Conservation (phyloP, 2,329 filamentous ascomycete species). For the Cladobotryum mycophilum region DNA sequence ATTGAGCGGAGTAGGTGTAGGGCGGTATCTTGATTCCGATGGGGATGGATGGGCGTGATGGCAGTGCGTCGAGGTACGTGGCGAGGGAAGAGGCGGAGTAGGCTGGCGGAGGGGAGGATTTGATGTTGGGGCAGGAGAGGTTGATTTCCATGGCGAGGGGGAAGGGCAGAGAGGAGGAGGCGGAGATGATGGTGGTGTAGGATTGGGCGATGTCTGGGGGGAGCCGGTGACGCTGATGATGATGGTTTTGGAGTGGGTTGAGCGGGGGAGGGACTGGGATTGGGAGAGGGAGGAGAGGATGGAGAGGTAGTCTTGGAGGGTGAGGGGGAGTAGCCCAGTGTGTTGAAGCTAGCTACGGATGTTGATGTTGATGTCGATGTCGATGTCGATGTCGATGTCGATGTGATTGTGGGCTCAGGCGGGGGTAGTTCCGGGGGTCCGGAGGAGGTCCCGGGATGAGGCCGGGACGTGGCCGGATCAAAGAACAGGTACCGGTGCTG, state of each 20-base stretch:
- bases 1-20: constrained; percentile 66
- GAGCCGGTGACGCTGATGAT: constrained; percentile 67
- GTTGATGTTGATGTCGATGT: neutral
- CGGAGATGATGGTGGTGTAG: constrained; percentile 42
- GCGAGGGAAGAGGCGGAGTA: constrained; percentile 50
- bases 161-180: constrained; percentile 34
- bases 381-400: neutral
- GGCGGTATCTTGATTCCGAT: constrained; percentile 69
- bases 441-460: constrained; percentile 1
- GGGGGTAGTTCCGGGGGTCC: neutral
- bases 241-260: constrained; percentile 45
- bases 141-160: constrained; percentile 69
- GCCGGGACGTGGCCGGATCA: constrained; percentile 30
- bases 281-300: constrained; percentile 31
- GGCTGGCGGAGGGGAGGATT: constrained; percentile 60
- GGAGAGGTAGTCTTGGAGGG: constrained; percentile 52
- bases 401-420: neutral
- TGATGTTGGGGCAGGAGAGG: constrained; percentile 72
- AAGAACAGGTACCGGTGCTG: constrained; percentile 63
- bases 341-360: constrained; percentile 53
- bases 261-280: neutral
- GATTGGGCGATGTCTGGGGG: constrained; percentile 50
- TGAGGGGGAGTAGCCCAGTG: constrained; percentile 63
- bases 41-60: constrained; percentile 29
- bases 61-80: constrained; percentile 48